These are phyloP conservation scores for Termitomyces sp. DNA, from an alignment of 768 basidiomycete genomes.

Conservation along the genomic window DNA sequence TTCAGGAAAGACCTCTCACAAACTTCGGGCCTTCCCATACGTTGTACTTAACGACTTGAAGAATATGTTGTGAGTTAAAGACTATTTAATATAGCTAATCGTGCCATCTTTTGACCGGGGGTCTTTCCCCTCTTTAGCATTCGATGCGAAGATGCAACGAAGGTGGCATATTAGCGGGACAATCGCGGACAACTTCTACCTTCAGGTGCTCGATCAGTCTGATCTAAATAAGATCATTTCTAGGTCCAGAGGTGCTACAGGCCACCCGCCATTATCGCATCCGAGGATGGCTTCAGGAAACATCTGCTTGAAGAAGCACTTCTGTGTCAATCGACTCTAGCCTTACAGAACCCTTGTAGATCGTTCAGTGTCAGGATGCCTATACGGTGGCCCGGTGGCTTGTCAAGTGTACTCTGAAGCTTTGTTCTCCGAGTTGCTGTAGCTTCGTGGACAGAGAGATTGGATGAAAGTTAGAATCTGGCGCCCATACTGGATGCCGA, in stretches of 20 bases:
- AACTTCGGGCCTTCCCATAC: neutral
- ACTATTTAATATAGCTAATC: neutral
- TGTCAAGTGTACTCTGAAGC: constrained; percentile 3
- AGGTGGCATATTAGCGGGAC: constrained; percentile 8
- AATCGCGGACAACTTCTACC: constrained; percentile 5
- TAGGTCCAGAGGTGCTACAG: constrained; percentile 11
- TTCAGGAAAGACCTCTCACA: neutral
- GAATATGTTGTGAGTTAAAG: neutral
- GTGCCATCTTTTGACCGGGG: neutral
- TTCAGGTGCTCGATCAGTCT: constrained; percentile 15
- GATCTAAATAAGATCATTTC: constrained; percentile 15
- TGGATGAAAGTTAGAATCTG: constrained; percentile 9
- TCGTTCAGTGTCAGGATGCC: neutral
- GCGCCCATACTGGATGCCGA: constrained; percentile 18
- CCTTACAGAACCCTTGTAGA: constrained; percentile 8
- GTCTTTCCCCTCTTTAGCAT: neutral
- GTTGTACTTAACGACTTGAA: neutral
- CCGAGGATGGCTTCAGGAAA: constrained; percentile 18
- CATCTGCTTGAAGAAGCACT: constrained; percentile 17
- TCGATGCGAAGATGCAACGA: constrained; percentile 1
- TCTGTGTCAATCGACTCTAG: constrained; percentile 15
- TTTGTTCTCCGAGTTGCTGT: constrained; percentile 5
- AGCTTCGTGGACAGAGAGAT: constrained; percentile 7
- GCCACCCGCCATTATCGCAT: constrained; percentile 22
- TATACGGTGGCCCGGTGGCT: constrained; percentile 4